A percentile compares a stretch with the other conserved stretches of the same genome.
These are phyloP conservation scores for Magnolia officinalis DNA, from an alignment of 164 flowering plant genomes.

Conservation along the genomic window DNA sequence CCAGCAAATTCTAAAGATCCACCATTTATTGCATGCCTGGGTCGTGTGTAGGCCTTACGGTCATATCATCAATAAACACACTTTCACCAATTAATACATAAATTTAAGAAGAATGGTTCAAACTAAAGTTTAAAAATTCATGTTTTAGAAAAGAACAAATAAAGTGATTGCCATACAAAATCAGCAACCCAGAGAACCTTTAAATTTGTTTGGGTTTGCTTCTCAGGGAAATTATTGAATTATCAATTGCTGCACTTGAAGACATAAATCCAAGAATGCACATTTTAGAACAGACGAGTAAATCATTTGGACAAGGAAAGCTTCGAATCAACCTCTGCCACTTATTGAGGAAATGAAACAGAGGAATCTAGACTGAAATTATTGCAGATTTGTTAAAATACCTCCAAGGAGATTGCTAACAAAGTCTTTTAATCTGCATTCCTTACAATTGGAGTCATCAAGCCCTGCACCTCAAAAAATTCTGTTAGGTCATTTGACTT, in stretches of 20 bases:
- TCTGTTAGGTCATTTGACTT: neutral
- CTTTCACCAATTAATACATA: no score
- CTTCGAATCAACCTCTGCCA: neutral
- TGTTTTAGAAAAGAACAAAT: neutral
- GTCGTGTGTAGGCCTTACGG: no score
- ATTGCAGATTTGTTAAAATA: conserved; percentile 19
- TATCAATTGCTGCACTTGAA: neutral
- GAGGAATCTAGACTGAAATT: neutral
- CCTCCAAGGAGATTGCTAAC: conserved; percentile 82
- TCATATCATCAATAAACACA: neutral
- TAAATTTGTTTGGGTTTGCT: neutral
- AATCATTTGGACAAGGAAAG: neutral
- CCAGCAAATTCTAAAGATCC: no score
- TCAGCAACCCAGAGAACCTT: neutral
- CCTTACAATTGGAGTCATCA: conserved; percentile 96
- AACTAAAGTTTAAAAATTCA: neutral
- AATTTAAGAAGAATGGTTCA: no score
- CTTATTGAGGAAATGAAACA: neutral
- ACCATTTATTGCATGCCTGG: no score
- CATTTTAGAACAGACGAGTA: neutral
- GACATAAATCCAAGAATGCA: neutral
- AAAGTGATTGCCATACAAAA: neutral
- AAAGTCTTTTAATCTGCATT: conserved; percentile 93
- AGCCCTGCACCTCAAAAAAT: conserved; percentile 52
- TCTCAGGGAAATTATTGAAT: neutral